Base-by-base conservation (phyloP, 2,329 filamentous ascomycete genomes). In the Fusarium sp. region DNA sequence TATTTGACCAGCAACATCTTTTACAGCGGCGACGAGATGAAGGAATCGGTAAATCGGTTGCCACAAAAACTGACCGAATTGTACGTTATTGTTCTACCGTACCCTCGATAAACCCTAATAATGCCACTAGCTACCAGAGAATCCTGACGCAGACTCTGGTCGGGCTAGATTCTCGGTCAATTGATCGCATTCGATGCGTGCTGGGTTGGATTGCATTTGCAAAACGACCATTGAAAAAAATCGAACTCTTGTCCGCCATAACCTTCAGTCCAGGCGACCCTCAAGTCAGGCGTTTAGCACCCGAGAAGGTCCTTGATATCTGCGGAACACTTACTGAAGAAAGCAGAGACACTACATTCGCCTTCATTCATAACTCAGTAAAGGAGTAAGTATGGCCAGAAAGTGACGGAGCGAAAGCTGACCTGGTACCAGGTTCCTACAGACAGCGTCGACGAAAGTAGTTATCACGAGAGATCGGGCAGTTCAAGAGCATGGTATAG, bases 311-410 rank as follows among this genome's bases (percentile, higher is more conserved):
- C 0, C 5, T 72, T 2, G 59, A 64, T 0, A 50, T 56, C 0
- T 63, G 56, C 2, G 59, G 61, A 1, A 46, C 65, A 0, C 43
- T 71, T 0, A 27, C 69, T 0, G 68, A 69, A 18, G 65, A 69
- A 30, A 59, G 58, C 4, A 29, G 18, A 3, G 70, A 71, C 5
- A 32, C 56, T 8, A 71, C 52, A 0, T 3, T 71, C 2, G 18
- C 61, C 4, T 71, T 71, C 3, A 71, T 72, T 18, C 68, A 71
- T 8, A 67, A 54, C 1, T 72, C 70, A 2, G 66, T 72, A 0
- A 71, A 59, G 18, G 65, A 72, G 70, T 71, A 69, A 45, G 59
- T 43, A 4, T 12, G n/a, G n/a, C n/a, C n/a, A n/a, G n/a, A n/a
- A n/a, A n/a, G n/a, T n/a, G n/a, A n/a, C n/a, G n/a, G n/a, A n/a